Percentiles rank a stretch among this genome's conserved stretches.
These are phyloP conservation scores for Xylariaceae sp. DNA, from an alignment of 2,329 filamentous ascomycete species.

Conservation along the genomic window DNA sequence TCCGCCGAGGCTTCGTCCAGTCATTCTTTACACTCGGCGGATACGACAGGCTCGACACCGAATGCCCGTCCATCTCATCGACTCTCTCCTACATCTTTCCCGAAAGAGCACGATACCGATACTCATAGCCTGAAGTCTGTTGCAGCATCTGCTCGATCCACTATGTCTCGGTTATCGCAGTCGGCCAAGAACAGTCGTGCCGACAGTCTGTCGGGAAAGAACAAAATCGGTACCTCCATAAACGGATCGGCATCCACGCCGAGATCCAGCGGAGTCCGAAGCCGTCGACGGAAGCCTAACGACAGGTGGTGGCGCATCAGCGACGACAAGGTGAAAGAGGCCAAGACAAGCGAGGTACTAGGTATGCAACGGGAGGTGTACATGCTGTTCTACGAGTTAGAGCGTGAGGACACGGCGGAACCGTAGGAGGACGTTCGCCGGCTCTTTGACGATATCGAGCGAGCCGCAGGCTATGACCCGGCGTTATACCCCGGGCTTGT, in stretches of 20 bases:
- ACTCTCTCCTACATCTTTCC: conserved; percentile 33
- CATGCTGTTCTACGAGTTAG: conserved; percentile 92
- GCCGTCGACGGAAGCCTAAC: conserved; percentile 61
- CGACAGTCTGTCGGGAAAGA: conserved; percentile 37
- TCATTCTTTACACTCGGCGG: conserved; percentile 43
- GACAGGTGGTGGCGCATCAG: conserved; percentile 98
- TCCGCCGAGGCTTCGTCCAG: conserved; percentile 48
- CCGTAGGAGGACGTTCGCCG: conserved; percentile 26
- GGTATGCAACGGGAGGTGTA: conserved; percentile 97
- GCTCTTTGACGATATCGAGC: conserved; percentile 26
- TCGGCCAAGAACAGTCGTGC: conserved; percentile 45
- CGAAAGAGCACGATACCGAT: conserved; percentile 54
- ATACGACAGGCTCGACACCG: conserved; percentile 30
- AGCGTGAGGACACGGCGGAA: conserved; percentile 52
- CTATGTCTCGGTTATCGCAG: conserved; percentile 56
- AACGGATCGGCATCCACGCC: conserved; percentile 17
- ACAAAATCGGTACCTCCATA: conserved; percentile 33
- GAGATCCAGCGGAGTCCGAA: conserved; percentile 23
- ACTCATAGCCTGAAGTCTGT: conserved; percentile 62
- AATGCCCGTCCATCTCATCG: conserved; percentile 29
- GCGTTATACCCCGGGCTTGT: conserved; percentile 14
- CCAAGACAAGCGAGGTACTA: conserved; percentile 88
- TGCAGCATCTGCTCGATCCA: conserved; percentile 62
- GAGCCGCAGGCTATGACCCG: conserved; percentile 22
- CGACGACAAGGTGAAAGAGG: conserved; percentile 94